Evolutionary conservation across 768 basidiomycete species (phyloP), one percentile per base, ranked within the genome.

Genomic region (Xerocomus brunneocitrinus): DNA sequence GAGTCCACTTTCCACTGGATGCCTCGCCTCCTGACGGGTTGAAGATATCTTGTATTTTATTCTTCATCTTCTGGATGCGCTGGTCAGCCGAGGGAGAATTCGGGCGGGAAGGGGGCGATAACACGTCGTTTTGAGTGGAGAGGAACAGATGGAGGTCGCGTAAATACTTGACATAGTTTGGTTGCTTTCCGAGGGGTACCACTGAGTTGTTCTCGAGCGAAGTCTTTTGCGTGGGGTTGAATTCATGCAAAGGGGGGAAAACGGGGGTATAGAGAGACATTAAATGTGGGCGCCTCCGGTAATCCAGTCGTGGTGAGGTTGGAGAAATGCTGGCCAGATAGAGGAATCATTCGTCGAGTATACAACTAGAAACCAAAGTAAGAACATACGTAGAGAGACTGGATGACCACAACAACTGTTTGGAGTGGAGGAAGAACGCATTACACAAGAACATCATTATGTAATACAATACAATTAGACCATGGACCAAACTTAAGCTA

Each of bases 1-100:
- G 62, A 1, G 69, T 67, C 81, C 82, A 83, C 55, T 76, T 76
- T 31, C 77, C 76, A 41, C 74, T 69, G 0, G 75, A 65, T 4
- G 77, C 66, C 46, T 78, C 73, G 13, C 71, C 69, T 22, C 64
- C 66, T 7, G 77, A 70, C 22, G 65, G 54, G 2, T 64, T 49
- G 22, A 76, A 62, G 2, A 76, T 71, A 16, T 71, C 65, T 25
- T 61, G 43, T 5, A 81, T 65, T 38, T 64, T 62, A 35, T 65
- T 62, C 39, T 67, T 71, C 25, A 77, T 54, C 41, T 41, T 72
- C 62, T 49, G 70, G 53, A 50, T 73, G 61, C 45, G 58, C 25
- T 28, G 47, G 25, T 68, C 66, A 22, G 58, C 64, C 28, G 48
- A 44, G 4, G 73, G 73, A 1, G 73, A 70, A 27, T 52, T 58